Evolutionary conservation across 345 rosid species (phyloP), one percentile per base, ranked within the genome.

Genomic region (Raphanus raphanistrum): DNA sequence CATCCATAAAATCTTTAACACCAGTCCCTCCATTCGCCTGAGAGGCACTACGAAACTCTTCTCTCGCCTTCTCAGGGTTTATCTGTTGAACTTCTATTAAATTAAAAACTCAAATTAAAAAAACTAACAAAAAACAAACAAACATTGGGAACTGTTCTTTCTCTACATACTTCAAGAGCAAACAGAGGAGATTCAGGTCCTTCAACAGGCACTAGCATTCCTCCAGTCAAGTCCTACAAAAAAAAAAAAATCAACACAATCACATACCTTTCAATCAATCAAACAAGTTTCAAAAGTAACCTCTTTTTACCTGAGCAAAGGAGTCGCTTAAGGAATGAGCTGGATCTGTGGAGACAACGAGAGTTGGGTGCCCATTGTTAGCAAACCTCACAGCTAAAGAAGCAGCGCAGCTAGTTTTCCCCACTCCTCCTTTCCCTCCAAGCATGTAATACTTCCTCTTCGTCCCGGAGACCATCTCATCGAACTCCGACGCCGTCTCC

Each of bases 341-440:
- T 31, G 98, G 98, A 87, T 92, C 98, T 16, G 99, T 95, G 38
- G 99, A 95, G 41, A 95, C 99, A 63, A 92, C 99, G 63, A 95
- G 88, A 82, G 98, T 95, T 4, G 97, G 97, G 79, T 95, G 99
- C 58, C 98, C 98, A 85, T 81, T 91, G 82, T 92, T 92, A 11
- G 98, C 98, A 80, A 95, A 91, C 80, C 89, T 91, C 3, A 95
- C 98, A 68, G 97, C 99, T 67, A 95, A 91, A 63, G 99, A 92
- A 85, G 98, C 98, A 78, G 99, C 99, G 62, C 99, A 91, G 62
- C 96, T 92, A 2, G 99, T 92, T 88, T 95, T 92, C 38, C 99
- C 98, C 6, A 95, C 99, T 79, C 99, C 99, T 72, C 99, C 98
- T 83, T 95, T 95, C 17, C 99, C 98, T 41, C 99, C 99, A 5